Evolutionary conservation across 306 rosid genomes (phyloP).

Genomic region (Albizia julibrissin): DNA sequence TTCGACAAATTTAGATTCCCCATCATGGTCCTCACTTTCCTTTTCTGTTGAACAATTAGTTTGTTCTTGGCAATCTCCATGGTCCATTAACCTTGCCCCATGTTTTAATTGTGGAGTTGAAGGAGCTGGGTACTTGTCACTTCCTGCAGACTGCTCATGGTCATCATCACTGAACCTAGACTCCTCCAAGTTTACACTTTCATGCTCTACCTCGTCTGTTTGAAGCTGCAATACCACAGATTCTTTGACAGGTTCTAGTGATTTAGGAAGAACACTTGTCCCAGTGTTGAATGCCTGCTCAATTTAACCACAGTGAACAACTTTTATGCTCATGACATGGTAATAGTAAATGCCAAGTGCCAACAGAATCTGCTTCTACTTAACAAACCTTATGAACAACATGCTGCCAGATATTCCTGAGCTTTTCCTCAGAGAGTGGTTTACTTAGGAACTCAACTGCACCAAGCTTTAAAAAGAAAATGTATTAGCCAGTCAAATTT

Average conservation of each 20-base stretch:
- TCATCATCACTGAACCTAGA: constrained; percentile 44
- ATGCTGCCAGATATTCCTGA: constrained; percentile 97
- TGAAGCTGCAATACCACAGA: constrained; percentile 56
- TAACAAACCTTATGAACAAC: constrained; percentile 92
- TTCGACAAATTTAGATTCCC: constrained; percentile 77
- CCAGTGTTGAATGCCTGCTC: constrained; percentile 87
- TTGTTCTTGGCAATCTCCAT: constrained; percentile 88
- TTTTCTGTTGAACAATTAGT: constrained; percentile 67
- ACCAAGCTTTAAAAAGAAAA: constrained; percentile 68
- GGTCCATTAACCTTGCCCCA: constrained; percentile 65
- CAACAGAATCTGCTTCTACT: constrained; percentile 7
- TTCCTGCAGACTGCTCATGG: constrained; percentile 54
- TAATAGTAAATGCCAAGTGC: constrained; percentile 5
- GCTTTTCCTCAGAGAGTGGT: constrained; percentile 88
- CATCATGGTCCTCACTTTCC: constrained; percentile 69
- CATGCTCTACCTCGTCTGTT: constrained; percentile 43
- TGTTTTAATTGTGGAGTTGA: constrained; percentile 85
- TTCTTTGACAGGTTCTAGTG: constrained; percentile 66
- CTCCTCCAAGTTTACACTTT: constrained; percentile 35
- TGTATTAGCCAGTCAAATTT: constrained; percentile 20
- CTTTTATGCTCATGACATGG: constrained; percentile 18
- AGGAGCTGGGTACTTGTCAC: constrained; percentile 91
- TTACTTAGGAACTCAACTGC: constrained; percentile 88
- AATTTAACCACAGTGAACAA: constrained; percentile 48
- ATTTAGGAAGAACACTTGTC: constrained; percentile 46